Conservation (phyloP, 2,329 filamentous ascomycete species). For the Arthroderma sp. region DNA sequence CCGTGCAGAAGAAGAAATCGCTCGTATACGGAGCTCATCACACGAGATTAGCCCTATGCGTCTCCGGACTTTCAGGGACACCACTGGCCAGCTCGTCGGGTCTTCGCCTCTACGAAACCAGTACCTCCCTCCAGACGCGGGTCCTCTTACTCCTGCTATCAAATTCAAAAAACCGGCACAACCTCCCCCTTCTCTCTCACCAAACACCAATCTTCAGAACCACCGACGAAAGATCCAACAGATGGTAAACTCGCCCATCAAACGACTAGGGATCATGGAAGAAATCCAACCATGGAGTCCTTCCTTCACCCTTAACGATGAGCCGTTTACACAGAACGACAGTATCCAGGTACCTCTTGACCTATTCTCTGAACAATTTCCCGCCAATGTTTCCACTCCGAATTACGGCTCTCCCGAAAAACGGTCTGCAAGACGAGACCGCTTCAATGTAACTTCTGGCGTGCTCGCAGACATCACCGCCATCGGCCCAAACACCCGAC, state of each 20-base stretch:
- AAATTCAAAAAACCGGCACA: constrained; percentile 59
- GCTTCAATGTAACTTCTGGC: constrained; percentile 35
- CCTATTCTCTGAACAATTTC: constrained; percentile 37
- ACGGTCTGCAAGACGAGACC: constrained; percentile 38
- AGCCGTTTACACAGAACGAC: constrained; percentile 21
- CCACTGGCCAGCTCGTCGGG: constrained; percentile 29
- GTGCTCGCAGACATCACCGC: constrained; percentile 37
- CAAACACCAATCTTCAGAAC: constrained; percentile 79
- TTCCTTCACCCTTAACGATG: constrained; percentile 39
- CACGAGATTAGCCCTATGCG: constrained; percentile 68
- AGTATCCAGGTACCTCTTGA: constrained; percentile 40
- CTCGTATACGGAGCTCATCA: constrained; percentile 78
- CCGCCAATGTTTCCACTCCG: constrained; percentile 26
- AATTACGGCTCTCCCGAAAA: constrained; percentile 43
- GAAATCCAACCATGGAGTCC: constrained; percentile 34
- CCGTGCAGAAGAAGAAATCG: constrained; percentile 90
- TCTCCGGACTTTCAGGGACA: constrained; percentile 29
- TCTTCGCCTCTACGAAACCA: constrained; percentile 55
- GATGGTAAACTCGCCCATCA: constrained; percentile 65
- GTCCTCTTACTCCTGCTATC: constrained; percentile 69
- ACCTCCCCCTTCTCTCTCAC: constrained; percentile 67
- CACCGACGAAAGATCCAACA: constrained; percentile 73
- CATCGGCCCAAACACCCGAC: constrained; percentile 23
- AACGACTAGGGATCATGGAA: constrained; percentile 28
- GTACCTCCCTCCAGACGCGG: constrained; percentile 42